These are phyloP conservation scores for Rhododendron williamsianum DNA, from an alignment of 148 eudicot genomes.

Conservation along the genomic window DNA sequence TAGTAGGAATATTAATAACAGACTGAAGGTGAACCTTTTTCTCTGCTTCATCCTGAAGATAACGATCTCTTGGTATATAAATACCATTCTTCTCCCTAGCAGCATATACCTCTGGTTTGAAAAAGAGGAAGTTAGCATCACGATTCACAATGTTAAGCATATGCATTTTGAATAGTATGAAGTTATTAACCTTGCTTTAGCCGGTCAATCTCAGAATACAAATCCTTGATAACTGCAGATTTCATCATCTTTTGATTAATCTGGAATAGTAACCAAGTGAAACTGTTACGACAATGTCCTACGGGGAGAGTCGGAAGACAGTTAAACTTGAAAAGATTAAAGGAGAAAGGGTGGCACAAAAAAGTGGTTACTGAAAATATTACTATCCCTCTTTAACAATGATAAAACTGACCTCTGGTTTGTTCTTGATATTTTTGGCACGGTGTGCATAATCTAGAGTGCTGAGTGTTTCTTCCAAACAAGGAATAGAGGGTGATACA, in stretches of 20 bases:
- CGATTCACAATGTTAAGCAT: not conserved
- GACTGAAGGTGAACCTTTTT: slow-evolving; percentile 48
- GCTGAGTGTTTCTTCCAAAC: slow-evolving; percentile 94
- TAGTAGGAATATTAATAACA: not conserved
- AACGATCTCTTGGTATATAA: slow-evolving; percentile 86
- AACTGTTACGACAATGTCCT: not conserved
- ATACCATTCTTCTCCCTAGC: slow-evolving; percentile 98
- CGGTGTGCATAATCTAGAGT: slow-evolving; percentile 98
- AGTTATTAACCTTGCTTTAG: slow-evolving; percentile 74
- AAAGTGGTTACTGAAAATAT: not conserved
- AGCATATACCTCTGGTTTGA: slow-evolving; percentile 78
- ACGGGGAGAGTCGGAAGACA: not conserved
- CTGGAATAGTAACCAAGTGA: slow-evolving; percentile 35
- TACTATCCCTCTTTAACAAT: slow-evolving; percentile 5
- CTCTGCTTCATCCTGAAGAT: slow-evolving; percentile 91
- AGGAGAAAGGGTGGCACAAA: not conserved
- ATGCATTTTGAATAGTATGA: not conserved
- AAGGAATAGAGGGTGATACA: slow-evolving; percentile 78
- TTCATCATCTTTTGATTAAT: slow-evolving; percentile 98
- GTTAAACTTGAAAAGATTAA: not conserved
- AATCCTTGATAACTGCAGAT: slow-evolving; percentile 89
- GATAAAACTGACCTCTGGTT: slow-evolving; percentile 68
- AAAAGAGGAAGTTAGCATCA: slow-evolving; percentile 11
- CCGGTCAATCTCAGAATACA: slow-evolving; percentile 87
- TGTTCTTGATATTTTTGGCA: slow-evolving; percentile 98